Evolutionary conservation across 306 rosid genomes (phyloP).

Genomic region (Vachellia pachyceras): DNA sequence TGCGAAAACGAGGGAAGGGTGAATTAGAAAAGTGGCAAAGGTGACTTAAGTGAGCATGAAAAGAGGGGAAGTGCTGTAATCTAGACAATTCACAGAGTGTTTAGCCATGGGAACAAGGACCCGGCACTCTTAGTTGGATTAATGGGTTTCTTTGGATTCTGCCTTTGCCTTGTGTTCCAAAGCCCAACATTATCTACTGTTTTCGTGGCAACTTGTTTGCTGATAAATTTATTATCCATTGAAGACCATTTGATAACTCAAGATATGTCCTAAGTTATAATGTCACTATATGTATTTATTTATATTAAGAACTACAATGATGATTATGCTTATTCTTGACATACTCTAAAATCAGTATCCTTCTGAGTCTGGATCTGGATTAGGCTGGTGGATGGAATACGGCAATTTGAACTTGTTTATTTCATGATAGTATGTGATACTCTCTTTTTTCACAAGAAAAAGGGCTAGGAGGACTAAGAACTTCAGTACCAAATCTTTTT

Average conservation of each 20-base stretch:
- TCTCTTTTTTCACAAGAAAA: not conserved
- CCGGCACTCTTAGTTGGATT: slow-evolving; percentile 59
- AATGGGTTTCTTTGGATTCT: slow-evolving; percentile 55
- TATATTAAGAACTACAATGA: slow-evolving; percentile 10
- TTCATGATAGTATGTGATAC: not conserved
- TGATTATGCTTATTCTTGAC: slow-evolving; percentile 28
- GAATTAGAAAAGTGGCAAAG: slow-evolving; percentile 62
- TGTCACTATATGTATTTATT: not conserved
- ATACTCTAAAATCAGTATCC: slow-evolving; percentile 17
- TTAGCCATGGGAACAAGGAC: slow-evolving; percentile 56
- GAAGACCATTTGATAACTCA: slow-evolving; percentile 7
- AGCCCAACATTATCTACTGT: slow-evolving; percentile 38
- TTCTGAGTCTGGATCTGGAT: slow-evolving; percentile 30
- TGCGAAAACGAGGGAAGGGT: slow-evolving; percentile 33
- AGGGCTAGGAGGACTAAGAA: not conserved
- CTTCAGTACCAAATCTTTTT: not conserved
- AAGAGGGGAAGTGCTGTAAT: slow-evolving; percentile 58
- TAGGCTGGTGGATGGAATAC: slow-evolving; percentile 23
- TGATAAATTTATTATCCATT: slow-evolving; percentile 24
- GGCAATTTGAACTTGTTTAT: slow-evolving; percentile 1
- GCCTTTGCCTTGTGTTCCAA: slow-evolving; percentile 18
- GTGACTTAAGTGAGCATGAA: slow-evolving; percentile 52
- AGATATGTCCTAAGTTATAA: not conserved
- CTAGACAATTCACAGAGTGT: slow-evolving; percentile 62
- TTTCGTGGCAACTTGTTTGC: slow-evolving; percentile 46